Percentiles rank a stretch among this genome's conserved stretches.
Evolutionary conservation across 768 basidiomycete species (phyloP).

Genomic region (Lepiota brunneoincarnata): DNA sequence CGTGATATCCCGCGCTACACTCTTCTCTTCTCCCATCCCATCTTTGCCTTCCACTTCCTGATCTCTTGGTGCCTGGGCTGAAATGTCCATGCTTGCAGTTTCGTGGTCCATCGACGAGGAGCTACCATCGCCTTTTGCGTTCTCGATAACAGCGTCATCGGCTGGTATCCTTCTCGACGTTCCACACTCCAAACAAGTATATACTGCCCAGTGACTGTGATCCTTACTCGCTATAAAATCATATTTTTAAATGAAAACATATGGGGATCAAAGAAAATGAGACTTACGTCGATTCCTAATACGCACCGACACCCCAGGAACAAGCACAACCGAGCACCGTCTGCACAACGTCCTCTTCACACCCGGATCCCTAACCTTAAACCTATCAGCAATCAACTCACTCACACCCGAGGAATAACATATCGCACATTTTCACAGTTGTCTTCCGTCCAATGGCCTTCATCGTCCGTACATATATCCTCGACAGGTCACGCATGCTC

Average conservation of each 20-base stretch:
- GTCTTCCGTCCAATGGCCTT: conserved; percentile 71
- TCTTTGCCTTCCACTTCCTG: too few species aligned
- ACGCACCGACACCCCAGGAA: conserved; percentile 65
- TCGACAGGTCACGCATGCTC: conserved; percentile 48
- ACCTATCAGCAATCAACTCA: not conserved
- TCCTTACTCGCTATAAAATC: conserved; percentile 28
- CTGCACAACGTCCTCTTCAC: conserved; percentile 83
- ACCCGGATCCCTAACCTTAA: conserved; percentile 60
- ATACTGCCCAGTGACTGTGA: conserved; percentile 55
- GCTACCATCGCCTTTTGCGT: not conserved
- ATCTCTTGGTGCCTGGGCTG: too few species aligned
- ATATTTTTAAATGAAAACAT: not conserved
- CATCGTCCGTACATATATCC: conserved; percentile 65
- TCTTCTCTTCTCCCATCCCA: not conserved
- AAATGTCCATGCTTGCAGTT: too few species aligned
- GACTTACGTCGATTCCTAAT: conserved; percentile 64
- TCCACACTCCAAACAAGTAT: conserved; percentile 60
- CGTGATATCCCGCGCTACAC: too few species aligned
- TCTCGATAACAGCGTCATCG: not conserved
- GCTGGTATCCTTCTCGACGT: conserved; percentile 65
- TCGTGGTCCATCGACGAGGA: too few species aligned
- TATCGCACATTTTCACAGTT: conserved; percentile 68
- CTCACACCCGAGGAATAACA: not conserved
- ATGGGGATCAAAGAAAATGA: not conserved
- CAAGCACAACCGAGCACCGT: conserved; percentile 57